phyloP scores from a whole-genome alignment of 2,329 filamentous ascomycete species.

The Cladophialophora bantiana region DNA sequence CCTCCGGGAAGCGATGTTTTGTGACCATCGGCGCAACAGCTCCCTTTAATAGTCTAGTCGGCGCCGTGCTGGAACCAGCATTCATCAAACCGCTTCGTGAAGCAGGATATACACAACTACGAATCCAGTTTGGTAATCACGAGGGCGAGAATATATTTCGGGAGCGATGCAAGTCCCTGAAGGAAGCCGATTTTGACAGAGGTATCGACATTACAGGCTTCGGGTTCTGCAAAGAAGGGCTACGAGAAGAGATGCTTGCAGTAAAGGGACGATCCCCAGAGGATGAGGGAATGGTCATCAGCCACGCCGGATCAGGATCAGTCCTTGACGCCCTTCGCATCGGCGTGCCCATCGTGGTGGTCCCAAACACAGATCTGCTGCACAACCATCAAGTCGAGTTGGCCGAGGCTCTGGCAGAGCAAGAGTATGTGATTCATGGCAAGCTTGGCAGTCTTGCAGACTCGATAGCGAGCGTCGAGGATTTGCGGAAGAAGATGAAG shows the following conservation, averaged over 20 bases:
- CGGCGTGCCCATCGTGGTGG: constrained; percentile 80
- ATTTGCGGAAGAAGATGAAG: constrained; percentile 51
- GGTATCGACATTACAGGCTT: constrained; percentile 67
- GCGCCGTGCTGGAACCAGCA: constrained; percentile 65
- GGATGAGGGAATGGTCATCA: constrained; percentile 74
- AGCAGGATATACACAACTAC: constrained; percentile 72
- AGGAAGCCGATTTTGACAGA: constrained; percentile 41
- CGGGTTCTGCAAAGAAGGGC: constrained; percentile 67
- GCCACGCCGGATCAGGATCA: constrained; percentile 89
- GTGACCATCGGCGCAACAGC: constrained; percentile 94
- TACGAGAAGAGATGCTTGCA: constrained; percentile 66
- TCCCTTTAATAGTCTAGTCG: constrained; percentile 75
- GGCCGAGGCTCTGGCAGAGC: constrained; percentile 74
- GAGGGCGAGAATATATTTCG: constrained; percentile 65
- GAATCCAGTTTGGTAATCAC: constrained; percentile 77
- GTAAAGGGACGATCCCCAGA: constrained; percentile 54
- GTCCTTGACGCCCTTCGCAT: constrained; percentile 82
- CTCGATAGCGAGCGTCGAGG: constrained; percentile 59
- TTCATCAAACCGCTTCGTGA: constrained; percentile 69
- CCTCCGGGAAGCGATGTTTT: constrained; percentile 65
- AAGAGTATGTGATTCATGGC: constrained; percentile 79
- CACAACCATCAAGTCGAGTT: constrained; percentile 93
- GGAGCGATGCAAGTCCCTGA: constrained; percentile 36
- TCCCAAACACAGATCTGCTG: constrained; percentile 81
- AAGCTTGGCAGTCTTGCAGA: constrained; percentile 60